Evolutionary conservation across 257 asterid genomes (phyloP).

Genomic region (Thymus quinquecostatus): DNA sequence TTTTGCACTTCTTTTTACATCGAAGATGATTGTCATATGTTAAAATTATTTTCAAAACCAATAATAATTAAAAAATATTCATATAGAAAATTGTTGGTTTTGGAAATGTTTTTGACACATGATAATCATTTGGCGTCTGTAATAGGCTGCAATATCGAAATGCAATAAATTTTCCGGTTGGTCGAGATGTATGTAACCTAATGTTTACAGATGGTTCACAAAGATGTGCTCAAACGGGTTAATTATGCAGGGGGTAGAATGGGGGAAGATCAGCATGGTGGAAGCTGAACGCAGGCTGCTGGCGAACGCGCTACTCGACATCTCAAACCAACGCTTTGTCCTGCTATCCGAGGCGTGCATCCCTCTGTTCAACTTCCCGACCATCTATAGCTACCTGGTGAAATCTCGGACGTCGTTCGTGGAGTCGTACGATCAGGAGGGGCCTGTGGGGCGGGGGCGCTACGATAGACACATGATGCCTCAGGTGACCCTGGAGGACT

Average conservation of each 20-base stretch:
- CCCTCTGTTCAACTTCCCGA: constrained; percentile 65
- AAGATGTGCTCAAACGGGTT: too few relatives aligned
- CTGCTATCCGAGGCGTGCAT: constrained; percentile 61
- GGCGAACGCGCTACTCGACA: constrained; percentile 57
- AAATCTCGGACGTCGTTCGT: constrained; percentile 52
- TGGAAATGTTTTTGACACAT: too few relatives aligned
- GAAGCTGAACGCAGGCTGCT: constrained; percentile 60
- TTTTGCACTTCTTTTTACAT: too few relatives aligned
- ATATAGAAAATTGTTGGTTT: too few relatives aligned
- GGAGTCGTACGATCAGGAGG: constrained; percentile 54
- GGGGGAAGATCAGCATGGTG: constrained; percentile 65
- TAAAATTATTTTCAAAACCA: too few relatives aligned
- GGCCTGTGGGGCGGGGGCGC: constrained; percentile 73
- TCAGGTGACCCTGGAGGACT: constrained; percentile 36
- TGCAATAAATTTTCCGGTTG: too few relatives aligned
- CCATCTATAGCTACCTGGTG: constrained; percentile 53
- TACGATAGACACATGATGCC: constrained; percentile 65
- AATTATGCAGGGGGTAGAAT: constrained; percentile 44
- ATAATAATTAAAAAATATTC: too few relatives aligned
- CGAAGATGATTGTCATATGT: too few relatives aligned
- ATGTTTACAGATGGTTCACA: too few relatives aligned
- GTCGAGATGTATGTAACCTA: too few relatives aligned
- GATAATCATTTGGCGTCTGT: too few relatives aligned
- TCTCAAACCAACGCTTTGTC: constrained; percentile 50
- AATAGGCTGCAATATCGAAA: too few relatives aligned